Percentiles rank a stretch among this genome's conserved stretches.
phyloP scores from a whole-genome alignment of 306 rosid species.

The Acacia melanoxylon region DNA sequence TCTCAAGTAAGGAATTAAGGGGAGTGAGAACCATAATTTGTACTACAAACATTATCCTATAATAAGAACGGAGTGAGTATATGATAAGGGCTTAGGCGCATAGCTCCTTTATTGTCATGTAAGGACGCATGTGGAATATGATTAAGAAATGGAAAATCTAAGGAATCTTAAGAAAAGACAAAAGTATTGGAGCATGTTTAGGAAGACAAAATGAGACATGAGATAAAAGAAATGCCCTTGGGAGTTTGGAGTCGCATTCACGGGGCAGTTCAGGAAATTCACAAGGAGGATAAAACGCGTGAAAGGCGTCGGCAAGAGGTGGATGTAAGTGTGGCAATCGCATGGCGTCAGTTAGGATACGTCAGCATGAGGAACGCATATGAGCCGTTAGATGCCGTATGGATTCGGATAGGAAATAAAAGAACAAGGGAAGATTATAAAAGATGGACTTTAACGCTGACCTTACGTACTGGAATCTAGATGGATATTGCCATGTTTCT shows the following conservation, averaged over 20 bases:
- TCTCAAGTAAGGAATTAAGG: too few relatives aligned
- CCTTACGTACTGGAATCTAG: not conserved
- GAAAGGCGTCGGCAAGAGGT: slow-evolving; percentile 16
- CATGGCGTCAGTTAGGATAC: slow-evolving; percentile 26
- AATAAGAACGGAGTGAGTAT: too few relatives aligned
- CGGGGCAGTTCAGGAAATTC: not conserved
- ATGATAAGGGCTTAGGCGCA: too few relatives aligned
- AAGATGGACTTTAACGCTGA: not conserved
- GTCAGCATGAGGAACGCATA: not conserved
- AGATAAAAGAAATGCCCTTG: not conserved
- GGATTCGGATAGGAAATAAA: not conserved
- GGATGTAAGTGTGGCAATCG: not conserved
- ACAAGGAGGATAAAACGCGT: not conserved
- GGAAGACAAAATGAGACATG: not conserved
- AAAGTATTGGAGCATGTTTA: not conserved
- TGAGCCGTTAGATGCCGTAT: not conserved
- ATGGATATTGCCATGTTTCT: not conserved
- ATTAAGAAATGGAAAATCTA: not conserved
- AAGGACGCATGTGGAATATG: not conserved
- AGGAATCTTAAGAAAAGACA: not conserved
- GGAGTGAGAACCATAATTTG: too few relatives aligned
- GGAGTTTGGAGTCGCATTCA: not conserved
- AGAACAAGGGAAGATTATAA: not conserved
- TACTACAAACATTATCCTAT: too few relatives aligned
- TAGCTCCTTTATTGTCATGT: not conserved